Base-by-base conservation (phyloP, 1,284 basidiomycete genomes). In the Pterulicium gracile region DNA sequence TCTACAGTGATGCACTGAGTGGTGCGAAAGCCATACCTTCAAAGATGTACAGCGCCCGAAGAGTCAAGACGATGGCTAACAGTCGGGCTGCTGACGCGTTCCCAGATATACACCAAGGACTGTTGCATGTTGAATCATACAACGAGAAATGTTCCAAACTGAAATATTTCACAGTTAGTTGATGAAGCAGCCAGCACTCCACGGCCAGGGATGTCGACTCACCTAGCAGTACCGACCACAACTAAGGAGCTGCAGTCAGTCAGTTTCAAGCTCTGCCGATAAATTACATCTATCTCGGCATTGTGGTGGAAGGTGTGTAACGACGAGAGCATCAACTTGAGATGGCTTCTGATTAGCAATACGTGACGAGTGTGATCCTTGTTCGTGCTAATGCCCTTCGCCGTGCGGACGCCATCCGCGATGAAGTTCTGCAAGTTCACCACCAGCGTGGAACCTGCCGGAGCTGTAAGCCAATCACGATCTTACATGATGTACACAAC, bases 61-160 rank as follows among this genome's bases (percentile, higher is more conserved):
- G 69, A 7, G 87, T 59, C 2, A 80, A 69, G 13, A 83, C 64
- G 42, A 93, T 76, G 0, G 75, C 73, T 12, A 92, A 58, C 4
- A 84, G 75, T 15, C 83, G 72, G 3, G 76, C 65, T 0, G 89
- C 86, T 0, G 90, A 86, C 1, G 71, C 70, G 35, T 72, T 64
- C 0, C 73, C 64, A 0, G 88, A 93, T n/a, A 87, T 63, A 35
- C 70, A 74, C 88, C 89, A 93, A 3, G 65, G 56, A 22, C 70
- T 69, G 23, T 57, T 58, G 3, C 72, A 52, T 27, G 60, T 59
- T 3, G 54, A 56, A 0, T 61, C 58, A 54, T 72, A 77, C 23
- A 81, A 45, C 0, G 70, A 69, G 4, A 65, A 63, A n/a, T 66
- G 59, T 15, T 59, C 60, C 20, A 52, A 51, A 42, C 70, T 75